A percentile compares a stretch with the other conserved stretches of the same genome.
phyloP scores from a whole-genome alignment of 306 rosid species.

The Pyrus communis region DNA sequence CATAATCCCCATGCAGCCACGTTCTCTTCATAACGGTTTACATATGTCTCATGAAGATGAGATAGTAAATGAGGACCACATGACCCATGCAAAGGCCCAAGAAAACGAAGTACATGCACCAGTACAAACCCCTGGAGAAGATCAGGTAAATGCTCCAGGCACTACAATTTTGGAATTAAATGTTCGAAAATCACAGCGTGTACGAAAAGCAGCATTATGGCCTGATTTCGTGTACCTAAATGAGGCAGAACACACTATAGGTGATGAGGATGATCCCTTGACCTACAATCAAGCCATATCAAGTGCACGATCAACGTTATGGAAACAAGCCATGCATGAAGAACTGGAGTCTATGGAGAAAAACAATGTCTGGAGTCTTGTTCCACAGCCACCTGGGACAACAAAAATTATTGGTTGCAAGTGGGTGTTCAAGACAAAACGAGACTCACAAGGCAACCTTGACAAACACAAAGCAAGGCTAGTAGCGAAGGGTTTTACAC shows the following conservation, averaged over 20 bases:
- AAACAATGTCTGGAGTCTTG: rapidly evolving
- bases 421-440: not conserved
- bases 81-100: rapidly evolving
- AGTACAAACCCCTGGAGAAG: rapidly evolving
- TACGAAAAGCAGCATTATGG: rapidly evolving
- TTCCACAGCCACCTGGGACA: rapidly evolving
- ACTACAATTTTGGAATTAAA: rapidly evolving
- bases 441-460: not conserved
- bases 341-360: not conserved
- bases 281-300: not conserved
- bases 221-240: rapidly evolving
- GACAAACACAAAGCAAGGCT: too few relatives aligned
- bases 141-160: rapidly evolving
- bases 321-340: not conserved
- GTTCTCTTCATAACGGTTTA: rapidly evolving
- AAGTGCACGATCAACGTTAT: too few relatives aligned
- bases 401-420: not conserved
- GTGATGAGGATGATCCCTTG: not conserved
- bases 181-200: too few relatives aligned
- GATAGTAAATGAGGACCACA: rapidly evolving
- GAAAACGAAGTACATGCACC: rapidly evolving
- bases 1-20: too few relatives aligned
- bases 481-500: not conserved
- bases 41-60: rapidly evolving
- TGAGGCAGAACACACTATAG: too few relatives aligned